Conservation (phyloP, 2,329 filamentous ascomycete species). For the Cyphellophora attinorum region DNA sequence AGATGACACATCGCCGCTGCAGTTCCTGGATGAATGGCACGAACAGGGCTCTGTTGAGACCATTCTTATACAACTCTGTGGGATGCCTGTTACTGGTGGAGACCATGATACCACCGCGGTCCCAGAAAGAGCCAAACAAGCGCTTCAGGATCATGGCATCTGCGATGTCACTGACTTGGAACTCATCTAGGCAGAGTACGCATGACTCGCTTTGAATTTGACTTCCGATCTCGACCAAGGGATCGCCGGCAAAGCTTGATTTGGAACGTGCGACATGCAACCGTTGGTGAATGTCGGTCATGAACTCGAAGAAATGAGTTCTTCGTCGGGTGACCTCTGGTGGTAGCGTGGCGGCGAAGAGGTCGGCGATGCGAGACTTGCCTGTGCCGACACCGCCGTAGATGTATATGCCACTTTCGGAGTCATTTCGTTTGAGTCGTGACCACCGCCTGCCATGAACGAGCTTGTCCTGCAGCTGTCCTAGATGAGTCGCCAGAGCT, state of each 20-base stretch:
- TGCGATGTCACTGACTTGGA: conserved; percentile 5
- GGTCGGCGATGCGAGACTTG: too few species aligned
- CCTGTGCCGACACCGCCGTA: too few species aligned
- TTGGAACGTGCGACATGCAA: conserved; percentile 1
- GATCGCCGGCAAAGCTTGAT: conserved; percentile 2
- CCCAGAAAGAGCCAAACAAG: conserved; percentile 3
- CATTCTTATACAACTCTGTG: conserved; percentile 3
- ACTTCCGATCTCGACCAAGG: not conserved
- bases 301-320: conserved; percentile 4
- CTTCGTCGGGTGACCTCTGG: not conserved
- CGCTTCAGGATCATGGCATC: conserved; percentile 4
- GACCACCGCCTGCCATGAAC: too few species aligned
- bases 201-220: conserved; percentile 1
- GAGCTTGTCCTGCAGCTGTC: too few species aligned
- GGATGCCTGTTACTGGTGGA: conserved; percentile 4
- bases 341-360: too few species aligned
- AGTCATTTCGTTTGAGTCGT: too few species aligned
- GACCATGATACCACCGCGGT: conserved; percentile 2
- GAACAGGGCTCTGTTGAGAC: conserved; percentile 2
- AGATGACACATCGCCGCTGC: conserved; percentile 2
- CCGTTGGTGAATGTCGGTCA: conserved; percentile 3
- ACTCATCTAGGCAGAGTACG: conserved; percentile 4
- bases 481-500: too few species aligned
- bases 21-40: conserved; percentile 3
- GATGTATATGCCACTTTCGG: too few species aligned